Conservation (phyloP, 2,329 filamentous ascomycete species). For the Colletotrichum falcatum region DNA sequence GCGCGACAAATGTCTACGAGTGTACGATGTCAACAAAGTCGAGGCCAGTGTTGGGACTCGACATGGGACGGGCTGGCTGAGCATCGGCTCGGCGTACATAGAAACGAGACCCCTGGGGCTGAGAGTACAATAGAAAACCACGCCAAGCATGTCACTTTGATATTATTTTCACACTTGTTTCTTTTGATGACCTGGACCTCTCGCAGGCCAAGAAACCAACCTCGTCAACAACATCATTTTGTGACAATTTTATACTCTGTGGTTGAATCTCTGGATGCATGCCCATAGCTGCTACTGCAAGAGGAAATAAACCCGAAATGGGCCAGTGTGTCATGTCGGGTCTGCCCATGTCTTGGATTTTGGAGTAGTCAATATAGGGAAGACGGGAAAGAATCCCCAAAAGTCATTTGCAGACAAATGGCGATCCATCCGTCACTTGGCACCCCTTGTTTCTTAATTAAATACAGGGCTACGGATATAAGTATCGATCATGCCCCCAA, state of each 20-base stretch:
- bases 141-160: not conserved
- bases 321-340: not conserved
- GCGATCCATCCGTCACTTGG: no score
- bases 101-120: not conserved
- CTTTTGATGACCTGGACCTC: not conserved
- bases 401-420: no score
- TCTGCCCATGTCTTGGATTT: not conserved
- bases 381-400: no score
- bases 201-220: not conserved
- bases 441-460: no score
- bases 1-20: slow-evolving; percentile 28
- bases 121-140: not conserved
- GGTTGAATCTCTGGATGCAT: not conserved
- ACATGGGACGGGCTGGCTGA: not conserved
- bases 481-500: not conserved
- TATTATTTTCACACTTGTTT: not conserved
- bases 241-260: not conserved
- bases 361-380: not conserved
- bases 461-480: not conserved
- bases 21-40: slow-evolving; percentile 24
- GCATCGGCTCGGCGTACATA: slow-evolving; percentile 8
- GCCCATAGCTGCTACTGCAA: not conserved
- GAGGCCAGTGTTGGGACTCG: not conserved
- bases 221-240: not conserved
- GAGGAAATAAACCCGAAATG: not conserved